Evolutionary conservation across 2,329 filamentous ascomycete genomes (phyloP), one percentile per base, ranked within the genome.

Genomic region (Pseudogymnoascus destructans): DNA sequence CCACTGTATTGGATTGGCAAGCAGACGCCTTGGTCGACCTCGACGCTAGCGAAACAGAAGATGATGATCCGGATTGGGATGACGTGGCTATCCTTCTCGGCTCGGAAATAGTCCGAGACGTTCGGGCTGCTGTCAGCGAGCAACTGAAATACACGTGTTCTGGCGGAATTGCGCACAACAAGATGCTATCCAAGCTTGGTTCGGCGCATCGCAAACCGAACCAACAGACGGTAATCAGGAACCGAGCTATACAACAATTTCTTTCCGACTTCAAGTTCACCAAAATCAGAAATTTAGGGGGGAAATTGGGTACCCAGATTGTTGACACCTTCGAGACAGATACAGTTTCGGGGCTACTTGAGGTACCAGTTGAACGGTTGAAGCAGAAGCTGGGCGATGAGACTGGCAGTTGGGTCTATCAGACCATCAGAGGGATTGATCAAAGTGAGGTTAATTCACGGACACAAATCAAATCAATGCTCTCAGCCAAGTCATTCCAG

Each of bases 391-490:
- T 97, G 15, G 88, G 89, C 3, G 86, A 92, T 57, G 89, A 95
- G 46, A 93, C 87, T 0, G 92, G 89, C 1, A 76, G 78, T 3
- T 96, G 91, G 90, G 76, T 97, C 9, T 86, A 95, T 72, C 82
- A 86, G 58, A 86, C 85, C 9, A 85, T 97, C 57, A 82, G 93
- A 9, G 93, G 93, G 1, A 82, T 91, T 61, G 93, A 98, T 70
- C 75, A 77, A 55, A 93, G 86, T 65, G 91, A 96, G 70, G 89
- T 98, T 63, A 96, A 89, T 67, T 81, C 89, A 25, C 79, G 92
- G 57, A 95, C 90, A 1, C 88, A 93, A 67, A 95, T 96, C 74
- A 96, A 97, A 70, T 93, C 87, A 13, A 97, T 98, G 91, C 77
- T 97, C 11, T 96, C 90, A 1, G 91, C 93, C 17, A 98, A 98